Evolutionary conservation across 345 rosid genomes (phyloP).

Genomic region (Nephelium lappaceum): DNA sequence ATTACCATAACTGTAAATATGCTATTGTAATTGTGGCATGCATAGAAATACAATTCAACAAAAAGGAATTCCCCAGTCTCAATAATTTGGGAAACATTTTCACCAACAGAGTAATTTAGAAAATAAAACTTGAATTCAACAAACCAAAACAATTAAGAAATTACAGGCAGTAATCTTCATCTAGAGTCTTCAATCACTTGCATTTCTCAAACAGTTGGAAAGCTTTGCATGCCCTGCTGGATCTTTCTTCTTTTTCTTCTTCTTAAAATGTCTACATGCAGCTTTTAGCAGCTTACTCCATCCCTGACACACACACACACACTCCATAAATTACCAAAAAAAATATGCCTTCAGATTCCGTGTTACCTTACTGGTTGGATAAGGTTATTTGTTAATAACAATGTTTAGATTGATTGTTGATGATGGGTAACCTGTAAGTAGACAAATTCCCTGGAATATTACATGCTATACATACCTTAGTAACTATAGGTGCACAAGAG

Average conservation of each 20-base stretch:
- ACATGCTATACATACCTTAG: slow-evolving; percentile 41
- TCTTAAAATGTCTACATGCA: slow-evolving; percentile 82
- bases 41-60: background rate
- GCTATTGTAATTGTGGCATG: background rate
- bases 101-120: background rate
- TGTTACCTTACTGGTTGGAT: too few relatives aligned
- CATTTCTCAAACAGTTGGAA: slow-evolving; percentile 40
- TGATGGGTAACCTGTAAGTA: too few relatives aligned
- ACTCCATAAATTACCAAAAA: background rate
- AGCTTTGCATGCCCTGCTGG: slow-evolving; percentile 42
- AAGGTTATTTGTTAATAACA: too few relatives aligned
- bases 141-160: too few relatives aligned
- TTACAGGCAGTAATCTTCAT: background rate
- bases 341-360: background rate
- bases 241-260: slow-evolving; percentile 56
- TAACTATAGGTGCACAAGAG: slow-evolving; percentile 49
- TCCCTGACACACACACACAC: slow-evolving; percentile 39
- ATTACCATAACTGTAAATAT: too few relatives aligned
- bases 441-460: too few relatives aligned
- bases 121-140: too few relatives aligned
- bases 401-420: too few relatives aligned
- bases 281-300: slow-evolving; percentile 73
- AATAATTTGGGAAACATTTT: background rate
- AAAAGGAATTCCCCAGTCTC: background rate
- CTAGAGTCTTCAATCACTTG: background rate